A percentile compares a stretch with the other conserved stretches of the same genome.
phyloP scores from a whole-genome alignment of 106 monocot species.

The Triglochin maritima region DNA sequence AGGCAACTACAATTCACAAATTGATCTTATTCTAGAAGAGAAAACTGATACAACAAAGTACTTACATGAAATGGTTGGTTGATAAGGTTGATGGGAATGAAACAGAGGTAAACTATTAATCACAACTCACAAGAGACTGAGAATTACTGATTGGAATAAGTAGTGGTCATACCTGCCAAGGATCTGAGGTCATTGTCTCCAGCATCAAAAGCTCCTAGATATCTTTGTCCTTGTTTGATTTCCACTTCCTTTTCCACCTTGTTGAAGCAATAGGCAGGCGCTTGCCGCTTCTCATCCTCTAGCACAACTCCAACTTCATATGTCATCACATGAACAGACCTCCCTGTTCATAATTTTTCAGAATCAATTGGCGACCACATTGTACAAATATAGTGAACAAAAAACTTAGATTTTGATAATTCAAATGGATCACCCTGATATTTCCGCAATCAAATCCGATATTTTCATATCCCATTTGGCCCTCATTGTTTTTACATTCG shows the following conservation, averaged over 20 bases:
- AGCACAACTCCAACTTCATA: slow-evolving; percentile 72
- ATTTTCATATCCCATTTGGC: background rate
- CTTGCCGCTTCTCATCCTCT: slow-evolving; percentile 70
- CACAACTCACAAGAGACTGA: too few relatives aligned
- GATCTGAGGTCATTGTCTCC: too few relatives aligned
- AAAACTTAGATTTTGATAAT: background rate
- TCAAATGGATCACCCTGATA: background rate
- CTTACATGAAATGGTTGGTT: too few relatives aligned
- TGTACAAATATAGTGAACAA: background rate
- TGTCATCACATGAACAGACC: slow-evolving; percentile 63
- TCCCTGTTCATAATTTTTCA: slow-evolving; percentile 25
- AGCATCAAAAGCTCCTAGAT: too few relatives aligned
- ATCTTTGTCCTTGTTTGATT: background rate
- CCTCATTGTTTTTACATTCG: too few relatives aligned
- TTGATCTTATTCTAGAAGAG: too few relatives aligned
- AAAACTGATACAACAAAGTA: too few relatives aligned
- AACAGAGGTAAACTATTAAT: too few relatives aligned
- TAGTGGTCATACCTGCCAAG: too few relatives aligned
- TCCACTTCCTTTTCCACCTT: background rate
- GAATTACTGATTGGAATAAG: too few relatives aligned
- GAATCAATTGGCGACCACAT: background rate
- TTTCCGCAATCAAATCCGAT: background rate
- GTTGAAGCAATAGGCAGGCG: slow-evolving; percentile 62
- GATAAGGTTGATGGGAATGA: too few relatives aligned
- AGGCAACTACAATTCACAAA: too few relatives aligned